These are phyloP conservation scores for Sphagnum tenellum DNA, from an alignment of 225 moss, liverwort and hornwort species.

Conservation along the genomic window DNA sequence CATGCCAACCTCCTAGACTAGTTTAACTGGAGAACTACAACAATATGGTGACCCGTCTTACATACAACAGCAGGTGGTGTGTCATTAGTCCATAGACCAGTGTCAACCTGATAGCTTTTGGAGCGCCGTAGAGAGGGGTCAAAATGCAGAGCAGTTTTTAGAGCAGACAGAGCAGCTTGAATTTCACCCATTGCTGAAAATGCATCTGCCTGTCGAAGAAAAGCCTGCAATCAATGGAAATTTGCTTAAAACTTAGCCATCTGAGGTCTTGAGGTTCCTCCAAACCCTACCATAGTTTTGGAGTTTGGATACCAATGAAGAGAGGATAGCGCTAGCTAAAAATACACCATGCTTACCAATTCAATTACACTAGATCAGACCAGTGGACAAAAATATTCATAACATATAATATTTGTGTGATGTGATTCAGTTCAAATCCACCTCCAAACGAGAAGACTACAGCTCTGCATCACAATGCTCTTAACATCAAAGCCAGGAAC, in stretches of 20 bases:
- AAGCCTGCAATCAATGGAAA: constrained; percentile 17
- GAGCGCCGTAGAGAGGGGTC: constrained; percentile 66
- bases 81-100: too few relatives aligned
- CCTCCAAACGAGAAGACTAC: background rate
- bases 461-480: background rate
- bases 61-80: too few relatives aligned
- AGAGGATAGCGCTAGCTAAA: background rate
- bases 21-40: too few relatives aligned
- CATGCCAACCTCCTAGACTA: too few relatives aligned
- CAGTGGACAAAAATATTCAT: background rate
- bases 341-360: background rate
- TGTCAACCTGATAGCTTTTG: constrained; percentile 7
- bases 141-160: constrained; percentile 33
- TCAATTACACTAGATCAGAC: background rate
- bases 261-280: too few relatives aligned
- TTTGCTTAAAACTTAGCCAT: too few relatives aligned
- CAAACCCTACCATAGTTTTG: too few relatives aligned
- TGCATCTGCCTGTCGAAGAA: constrained; percentile 57
- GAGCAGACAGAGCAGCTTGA: constrained; percentile 31
- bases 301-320: background rate
- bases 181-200: constrained; percentile 44
- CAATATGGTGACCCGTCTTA: too few relatives aligned
- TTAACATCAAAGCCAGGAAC: too few relatives aligned
- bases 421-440: background rate
- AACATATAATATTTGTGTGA: background rate